Conservation (phyloP, 257 asterid genomes). For the Rehmannia glutinosa region DNA sequence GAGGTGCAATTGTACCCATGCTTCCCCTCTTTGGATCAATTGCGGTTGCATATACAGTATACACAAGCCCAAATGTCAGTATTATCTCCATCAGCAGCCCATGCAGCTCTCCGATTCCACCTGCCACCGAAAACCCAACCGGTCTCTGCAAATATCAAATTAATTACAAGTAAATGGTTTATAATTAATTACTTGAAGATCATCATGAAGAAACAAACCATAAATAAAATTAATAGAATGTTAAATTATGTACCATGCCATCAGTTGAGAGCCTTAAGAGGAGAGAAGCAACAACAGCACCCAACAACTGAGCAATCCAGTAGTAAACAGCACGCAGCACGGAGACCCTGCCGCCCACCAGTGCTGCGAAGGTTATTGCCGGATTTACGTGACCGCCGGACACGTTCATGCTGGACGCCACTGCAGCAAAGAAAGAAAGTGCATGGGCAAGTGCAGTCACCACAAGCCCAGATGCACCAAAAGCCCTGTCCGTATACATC, state of each 20-base stretch:
- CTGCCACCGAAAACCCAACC: constrained; percentile 60
- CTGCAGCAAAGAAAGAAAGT: constrained; percentile 66
- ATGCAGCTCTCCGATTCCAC: constrained; percentile 56
- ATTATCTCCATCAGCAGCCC: constrained; percentile 80
- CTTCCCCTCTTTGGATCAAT: constrained; percentile 80
- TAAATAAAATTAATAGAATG: too few species aligned
- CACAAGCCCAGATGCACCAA: constrained; percentile 54
- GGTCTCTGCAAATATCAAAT: constrained; percentile 80
- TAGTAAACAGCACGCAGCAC: constrained; percentile 72
- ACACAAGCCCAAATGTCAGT: constrained; percentile 74
- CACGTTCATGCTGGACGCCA: constrained; percentile 79
- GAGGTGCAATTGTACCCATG: constrained; percentile 75
- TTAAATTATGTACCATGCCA: too few species aligned
- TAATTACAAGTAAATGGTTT: too few species aligned
- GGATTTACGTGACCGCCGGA: constrained; percentile 96
- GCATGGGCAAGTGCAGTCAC: constrained; percentile 77
- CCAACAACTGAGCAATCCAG: constrained; percentile 95
- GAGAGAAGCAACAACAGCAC: constrained; percentile 68
- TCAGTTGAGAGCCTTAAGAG: constrained; percentile 57
- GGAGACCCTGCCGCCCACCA: constrained; percentile 80
- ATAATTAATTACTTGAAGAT: too few species aligned
- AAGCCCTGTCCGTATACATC: constrained; percentile 47
- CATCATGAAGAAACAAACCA: too few species aligned
- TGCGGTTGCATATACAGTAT: constrained; percentile 75
- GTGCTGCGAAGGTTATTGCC: constrained; percentile 89